Evolutionary conservation across 306 rosid genomes (phyloP).

Genomic region (Inga oerstediana): DNA sequence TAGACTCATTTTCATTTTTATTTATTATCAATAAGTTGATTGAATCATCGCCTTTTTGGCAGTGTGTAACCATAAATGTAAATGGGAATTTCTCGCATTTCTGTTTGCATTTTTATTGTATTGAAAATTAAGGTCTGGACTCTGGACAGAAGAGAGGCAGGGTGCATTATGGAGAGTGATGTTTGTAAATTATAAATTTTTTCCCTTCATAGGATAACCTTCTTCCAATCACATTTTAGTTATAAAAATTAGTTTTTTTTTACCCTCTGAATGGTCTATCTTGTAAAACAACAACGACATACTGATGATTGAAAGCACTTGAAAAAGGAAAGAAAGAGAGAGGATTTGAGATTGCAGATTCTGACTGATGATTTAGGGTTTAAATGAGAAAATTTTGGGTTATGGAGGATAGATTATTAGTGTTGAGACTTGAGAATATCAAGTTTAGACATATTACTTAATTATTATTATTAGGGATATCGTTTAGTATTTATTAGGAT

Average conservation of each 20-base stretch:
- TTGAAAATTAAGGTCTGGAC: background rate
- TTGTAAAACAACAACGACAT: background rate
- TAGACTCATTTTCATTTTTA: background rate
- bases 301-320: background rate
- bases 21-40: background rate
- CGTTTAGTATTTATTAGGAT: too few relatives aligned
- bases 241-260: background rate
- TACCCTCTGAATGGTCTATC: background rate
- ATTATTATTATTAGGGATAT: too few relatives aligned
- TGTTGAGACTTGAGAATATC: too few relatives aligned
- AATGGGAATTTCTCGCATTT: background rate
- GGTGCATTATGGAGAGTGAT: background rate
- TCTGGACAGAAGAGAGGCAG: background rate
- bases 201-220: conserved; percentile 1
- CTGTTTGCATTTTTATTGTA: background rate
- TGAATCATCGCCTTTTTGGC: background rate
- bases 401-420: background rate
- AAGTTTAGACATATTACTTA: too few relatives aligned
- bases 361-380: background rate
- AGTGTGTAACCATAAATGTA: background rate
- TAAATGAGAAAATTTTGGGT: background rate
- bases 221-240: background rate
- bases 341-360: background rate
- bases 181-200: background rate
- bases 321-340: background rate